These are phyloP conservation scores for Thielaviopsis punctulata DNA, from an alignment of 2,329 filamentous ascomycete genomes.

Conservation along the genomic window DNA sequence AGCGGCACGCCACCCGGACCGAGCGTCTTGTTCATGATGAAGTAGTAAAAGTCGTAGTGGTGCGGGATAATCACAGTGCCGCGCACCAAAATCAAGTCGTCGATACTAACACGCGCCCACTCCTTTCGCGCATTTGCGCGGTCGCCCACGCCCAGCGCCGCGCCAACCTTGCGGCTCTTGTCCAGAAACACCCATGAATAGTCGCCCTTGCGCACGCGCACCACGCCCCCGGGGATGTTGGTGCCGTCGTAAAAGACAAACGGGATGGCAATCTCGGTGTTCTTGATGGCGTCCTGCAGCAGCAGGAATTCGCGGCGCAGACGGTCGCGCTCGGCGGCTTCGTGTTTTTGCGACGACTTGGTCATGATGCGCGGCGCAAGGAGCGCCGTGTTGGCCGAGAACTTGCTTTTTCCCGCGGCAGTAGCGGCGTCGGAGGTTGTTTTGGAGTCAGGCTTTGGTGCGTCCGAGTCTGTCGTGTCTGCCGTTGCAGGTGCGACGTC, in stretches of 20 bases:
- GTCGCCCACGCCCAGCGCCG: constrained; percentile 58
- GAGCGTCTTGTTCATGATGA: constrained; percentile 72
- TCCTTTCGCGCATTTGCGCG: constrained; percentile 50
- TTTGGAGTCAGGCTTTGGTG: background rate
- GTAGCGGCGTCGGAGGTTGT: background rate
- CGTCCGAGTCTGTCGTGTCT: background rate
- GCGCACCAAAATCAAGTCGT: constrained; percentile 85
- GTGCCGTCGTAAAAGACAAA: constrained; percentile 97
- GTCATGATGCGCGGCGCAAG: constrained; percentile 50
- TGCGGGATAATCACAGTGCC: constrained; percentile 88
- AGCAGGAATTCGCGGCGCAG: constrained; percentile 67
- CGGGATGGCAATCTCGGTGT: constrained; percentile 74
- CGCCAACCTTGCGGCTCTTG: constrained; percentile 76
- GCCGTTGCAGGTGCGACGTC: too few species aligned
- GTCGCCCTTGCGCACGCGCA: constrained; percentile 84
- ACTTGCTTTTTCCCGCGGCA: constrained; percentile 24
- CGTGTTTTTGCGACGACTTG: constrained; percentile 60
- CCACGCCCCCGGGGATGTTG: constrained; percentile 68
- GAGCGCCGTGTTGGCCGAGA: constrained; percentile 46
- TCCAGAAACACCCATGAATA: constrained; percentile 87
- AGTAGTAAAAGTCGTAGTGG: constrained; percentile 97
- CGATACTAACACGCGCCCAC: constrained; percentile 87
- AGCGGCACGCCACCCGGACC: constrained; percentile 56
- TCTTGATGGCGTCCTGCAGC: constrained; percentile 74
- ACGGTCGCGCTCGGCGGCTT: constrained; percentile 62